phyloP scores from a whole-genome alignment of 2,329 filamentous ascomycete species.

The Colletotrichum sp. region DNA sequence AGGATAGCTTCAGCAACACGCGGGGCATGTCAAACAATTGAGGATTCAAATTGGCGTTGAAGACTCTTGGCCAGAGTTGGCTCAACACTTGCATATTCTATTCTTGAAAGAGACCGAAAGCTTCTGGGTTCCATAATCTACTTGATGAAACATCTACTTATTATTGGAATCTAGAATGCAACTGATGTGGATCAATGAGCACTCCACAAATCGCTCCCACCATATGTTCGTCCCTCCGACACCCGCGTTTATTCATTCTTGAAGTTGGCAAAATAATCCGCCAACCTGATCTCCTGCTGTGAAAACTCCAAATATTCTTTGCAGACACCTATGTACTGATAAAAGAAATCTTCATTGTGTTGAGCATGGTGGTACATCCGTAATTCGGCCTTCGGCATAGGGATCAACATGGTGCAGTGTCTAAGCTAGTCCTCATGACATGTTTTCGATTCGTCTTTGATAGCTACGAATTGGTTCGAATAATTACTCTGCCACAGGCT shows the following conservation, averaged over 20 bases:
- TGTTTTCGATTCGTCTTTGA: background rate
- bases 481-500: background rate
- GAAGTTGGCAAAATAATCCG: background rate
- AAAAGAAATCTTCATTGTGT: background rate
- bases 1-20: background rate
- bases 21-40: background rate
- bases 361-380: background rate
- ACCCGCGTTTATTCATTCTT: no score
- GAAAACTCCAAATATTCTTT: background rate
- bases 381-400: background rate
- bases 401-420: background rate
- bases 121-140: background rate
- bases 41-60: background rate
- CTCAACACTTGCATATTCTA: background rate
- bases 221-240: no score
- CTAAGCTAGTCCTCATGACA: background rate
- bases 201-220: background rate
- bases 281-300: background rate
- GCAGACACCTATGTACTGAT: background rate
- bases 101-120: background rate
- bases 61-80: background rate
- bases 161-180: background rate
- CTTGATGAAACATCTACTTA: background rate
- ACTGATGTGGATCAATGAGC: background rate
- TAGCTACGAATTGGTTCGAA: fast-evolving